Conservation (phyloP, 1,284 basidiomycete genomes). For the Mycena citricolor region DNA sequence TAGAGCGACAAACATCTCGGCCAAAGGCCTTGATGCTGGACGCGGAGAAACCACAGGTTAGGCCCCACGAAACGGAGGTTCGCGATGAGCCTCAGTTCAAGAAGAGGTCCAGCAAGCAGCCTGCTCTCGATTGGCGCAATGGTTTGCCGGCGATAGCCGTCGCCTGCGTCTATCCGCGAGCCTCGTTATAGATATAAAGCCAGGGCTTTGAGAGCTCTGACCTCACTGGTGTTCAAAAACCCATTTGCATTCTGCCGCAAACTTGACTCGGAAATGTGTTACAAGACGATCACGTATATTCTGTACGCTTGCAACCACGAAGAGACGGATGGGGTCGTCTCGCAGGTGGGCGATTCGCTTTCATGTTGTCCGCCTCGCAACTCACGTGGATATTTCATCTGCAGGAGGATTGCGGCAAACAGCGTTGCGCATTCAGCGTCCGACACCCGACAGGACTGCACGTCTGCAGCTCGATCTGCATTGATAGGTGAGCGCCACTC, state of each 20-base stretch:
- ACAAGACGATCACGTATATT: constrained; percentile 33
- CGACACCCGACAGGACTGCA: too few species aligned
- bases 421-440: constrained; percentile 41
- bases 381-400: constrained; percentile 1
- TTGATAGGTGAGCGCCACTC: too few species aligned
- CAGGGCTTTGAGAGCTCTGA: constrained; percentile 23
- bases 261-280: constrained; percentile 32
- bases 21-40: too few species aligned
- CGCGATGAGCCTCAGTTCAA: too few species aligned
- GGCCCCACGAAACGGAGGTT: too few species aligned
- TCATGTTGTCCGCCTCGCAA: constrained; percentile 15
- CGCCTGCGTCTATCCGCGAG: not conserved
- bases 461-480: too few species aligned
- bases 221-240: not conserved
- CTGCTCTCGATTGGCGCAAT: too few species aligned
- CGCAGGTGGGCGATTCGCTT: constrained; percentile 25
- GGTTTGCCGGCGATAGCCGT: too few species aligned
- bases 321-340: constrained; percentile 32
- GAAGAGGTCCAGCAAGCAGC: too few species aligned
- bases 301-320: constrained; percentile 37
- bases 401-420: constrained; percentile 40
- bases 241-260: not conserved
- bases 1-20: too few species aligned
- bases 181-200: not conserved
- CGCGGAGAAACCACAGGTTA: too few species aligned